Conservation (phyloP, 257 asterid genomes). For the Penstemon barbatus region DNA sequence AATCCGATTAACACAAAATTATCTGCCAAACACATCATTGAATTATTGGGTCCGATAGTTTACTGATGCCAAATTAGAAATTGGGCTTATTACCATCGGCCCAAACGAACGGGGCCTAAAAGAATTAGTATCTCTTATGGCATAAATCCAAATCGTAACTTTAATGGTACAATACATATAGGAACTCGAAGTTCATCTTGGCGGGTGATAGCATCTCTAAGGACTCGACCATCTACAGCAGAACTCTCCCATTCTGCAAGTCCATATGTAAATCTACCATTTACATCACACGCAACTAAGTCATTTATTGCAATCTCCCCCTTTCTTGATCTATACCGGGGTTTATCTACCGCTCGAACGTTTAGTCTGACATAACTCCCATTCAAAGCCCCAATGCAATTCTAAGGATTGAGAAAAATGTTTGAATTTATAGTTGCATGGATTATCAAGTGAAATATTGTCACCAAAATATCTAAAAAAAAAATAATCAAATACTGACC, state of each 20-base stretch:
- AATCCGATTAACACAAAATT: no score
- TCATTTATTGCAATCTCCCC: neutral
- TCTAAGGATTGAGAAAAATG: neutral
- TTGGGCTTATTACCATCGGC: no score
- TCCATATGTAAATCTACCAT: neutral
- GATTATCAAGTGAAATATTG: no score
- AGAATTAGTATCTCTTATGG: neutral
- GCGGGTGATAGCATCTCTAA: neutral
- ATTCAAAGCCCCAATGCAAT: constrained; percentile 2
- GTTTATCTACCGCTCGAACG: neutral
- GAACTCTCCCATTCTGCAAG: neutral
- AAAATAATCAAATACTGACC: no score
- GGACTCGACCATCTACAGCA: neutral
- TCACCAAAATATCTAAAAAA: no score
- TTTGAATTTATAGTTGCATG: no score
- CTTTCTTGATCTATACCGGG: neutral
- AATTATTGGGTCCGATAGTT: no score
- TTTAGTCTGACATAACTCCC: neutral
- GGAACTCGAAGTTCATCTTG: neutral
- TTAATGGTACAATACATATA: neutral
- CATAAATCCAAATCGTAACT: neutral
- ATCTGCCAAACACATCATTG: no score
- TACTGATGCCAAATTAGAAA: no score
- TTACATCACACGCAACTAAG: neutral
- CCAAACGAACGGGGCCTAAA: no score